Base-by-base conservation (phyloP, 441 rosid species). In the Jatropha multifida region DNA sequence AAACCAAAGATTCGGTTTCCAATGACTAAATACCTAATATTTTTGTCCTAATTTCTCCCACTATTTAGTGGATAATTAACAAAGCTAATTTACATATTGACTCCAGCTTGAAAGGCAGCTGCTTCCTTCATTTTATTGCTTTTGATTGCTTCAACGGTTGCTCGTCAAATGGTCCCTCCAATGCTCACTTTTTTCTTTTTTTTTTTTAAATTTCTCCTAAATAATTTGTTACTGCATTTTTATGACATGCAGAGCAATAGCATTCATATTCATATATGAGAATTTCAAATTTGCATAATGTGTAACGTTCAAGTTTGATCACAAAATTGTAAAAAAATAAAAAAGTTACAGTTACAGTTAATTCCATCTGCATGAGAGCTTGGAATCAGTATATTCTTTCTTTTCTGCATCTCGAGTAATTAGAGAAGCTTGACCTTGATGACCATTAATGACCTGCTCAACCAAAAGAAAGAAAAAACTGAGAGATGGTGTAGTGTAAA, bases 41-140 rank as follows among this genome's bases (percentile, higher is more conserved):
- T 65, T 37, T 85, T 78, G 88, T 81, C 84, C 65, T 44, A 68
- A 49, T 78, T 69, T 75, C 42, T 41, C 56, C 69, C 67, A 32
- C 74, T 40, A 20, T 65, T 41, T 61, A 68, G 58, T 64, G 72
- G 72, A 56, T 59, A 54, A 62, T 44, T 68, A 51, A 42, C 49
- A 54, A 74, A 62, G 5, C 26, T 9, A 55, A 14, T n/a, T 0
- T 13, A 56, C 18, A 4, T 15, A 23, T 59, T 15, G 67, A 58
- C 32, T n/a, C 61, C 59, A 18, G 5, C 63, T 17, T 51, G 52
- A 52, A 64, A 65, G 55, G 76, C 38, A 63, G 40, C 20, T 49
- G 59, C 32, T 3, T 63, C 4, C 32, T 3, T 63, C 4, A 10
- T 63, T 38, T 37, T 7, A 11, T 44, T 4, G 10, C 48, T 6